Evolutionary conservation across 495 filamentous ascomycete species (phyloP).

Genomic region (Bryoglossum gracile): DNA sequence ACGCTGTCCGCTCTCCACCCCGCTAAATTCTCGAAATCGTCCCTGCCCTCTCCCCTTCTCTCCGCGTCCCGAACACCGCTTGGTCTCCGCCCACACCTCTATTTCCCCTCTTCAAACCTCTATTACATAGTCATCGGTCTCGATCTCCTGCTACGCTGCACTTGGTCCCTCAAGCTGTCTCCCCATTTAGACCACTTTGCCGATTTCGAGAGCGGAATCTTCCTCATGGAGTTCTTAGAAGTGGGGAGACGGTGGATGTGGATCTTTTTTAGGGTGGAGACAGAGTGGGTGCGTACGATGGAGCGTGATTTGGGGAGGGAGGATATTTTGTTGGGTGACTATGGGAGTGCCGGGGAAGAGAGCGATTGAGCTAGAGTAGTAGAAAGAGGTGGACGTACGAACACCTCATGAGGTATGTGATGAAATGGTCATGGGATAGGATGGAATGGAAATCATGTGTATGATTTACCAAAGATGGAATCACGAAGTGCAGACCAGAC

Average conservation of each 20-base stretch:
- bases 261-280: conserved; percentile 93
- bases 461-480: too few relatives aligned
- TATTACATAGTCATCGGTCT: conserved; percentile 79
- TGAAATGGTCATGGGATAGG: too few relatives aligned
- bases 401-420: too few relatives aligned
- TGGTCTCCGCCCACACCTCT: conserved; percentile 65
- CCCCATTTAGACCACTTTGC: conserved; percentile 73
- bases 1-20: conserved; percentile 16
- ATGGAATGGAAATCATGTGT: too few relatives aligned
- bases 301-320: conserved; percentile 5
- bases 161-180: conserved; percentile 80
- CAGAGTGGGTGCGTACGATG: conserved; percentile 56
- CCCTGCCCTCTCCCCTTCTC: conserved; percentile 38
- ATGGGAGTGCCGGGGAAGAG: not conserved
- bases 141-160: conserved; percentile 77
- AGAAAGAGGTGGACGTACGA: too few relatives aligned
- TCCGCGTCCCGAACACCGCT: conserved; percentile 35
- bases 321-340: conserved; percentile 20
- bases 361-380: conserved; percentile 9
- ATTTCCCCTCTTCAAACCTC: conserved; percentile 57
- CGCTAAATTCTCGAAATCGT: too few relatives aligned
- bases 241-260: conserved; percentile 88
- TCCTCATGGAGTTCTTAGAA: conserved; percentile 79
- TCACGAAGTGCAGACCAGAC: too few relatives aligned
- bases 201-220: conserved; percentile 77